These are phyloP conservation scores for Pseudogymnoascus sp. DNA, from an alignment of 2,329 filamentous ascomycete species.

Conservation along the genomic window DNA sequence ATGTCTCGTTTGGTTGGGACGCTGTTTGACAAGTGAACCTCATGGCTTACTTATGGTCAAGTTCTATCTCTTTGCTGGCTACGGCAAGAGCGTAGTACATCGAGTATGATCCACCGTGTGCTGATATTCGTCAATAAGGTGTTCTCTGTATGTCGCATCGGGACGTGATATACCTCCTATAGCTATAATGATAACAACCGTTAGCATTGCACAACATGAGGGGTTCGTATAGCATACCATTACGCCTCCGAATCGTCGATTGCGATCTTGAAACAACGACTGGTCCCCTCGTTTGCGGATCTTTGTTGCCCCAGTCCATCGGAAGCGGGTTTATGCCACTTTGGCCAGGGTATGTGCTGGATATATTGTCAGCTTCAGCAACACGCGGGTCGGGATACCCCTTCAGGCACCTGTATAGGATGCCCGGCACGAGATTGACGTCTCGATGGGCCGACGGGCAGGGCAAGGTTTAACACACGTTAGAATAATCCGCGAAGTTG, in stretches of 20 bases:
- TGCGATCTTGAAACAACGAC: constrained; percentile 75
- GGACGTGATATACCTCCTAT: constrained; percentile 43
- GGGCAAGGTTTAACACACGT: constrained; percentile 33
- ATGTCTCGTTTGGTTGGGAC: background rate
- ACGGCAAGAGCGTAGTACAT: constrained; percentile 93
- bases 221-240: constrained; percentile 46
- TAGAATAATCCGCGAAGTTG: constrained; percentile 55
- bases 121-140: constrained; percentile 46
- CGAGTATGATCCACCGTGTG: constrained; percentile 84
- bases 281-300: constrained; percentile 69
- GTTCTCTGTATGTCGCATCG: constrained; percentile 7
- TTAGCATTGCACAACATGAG: constrained; percentile 20
- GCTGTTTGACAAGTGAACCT: background rate
- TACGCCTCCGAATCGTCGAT: constrained; percentile 69
- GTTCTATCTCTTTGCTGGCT: constrained; percentile 78
- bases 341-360: constrained; percentile 80
- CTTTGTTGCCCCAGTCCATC: constrained; percentile 77
- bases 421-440: background rate
- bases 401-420: background rate
- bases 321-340: constrained; percentile 86
- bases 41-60: constrained; percentile 56
- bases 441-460: background rate
- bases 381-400: background rate
- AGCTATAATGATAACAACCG: constrained; percentile 30
- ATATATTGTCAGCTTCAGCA: constrained; percentile 8